Evolutionary conservation across 768 basidiomycete species (phyloP), one percentile per base, ranked within the genome.

Genomic region (Filobasidium wieringae): DNA sequence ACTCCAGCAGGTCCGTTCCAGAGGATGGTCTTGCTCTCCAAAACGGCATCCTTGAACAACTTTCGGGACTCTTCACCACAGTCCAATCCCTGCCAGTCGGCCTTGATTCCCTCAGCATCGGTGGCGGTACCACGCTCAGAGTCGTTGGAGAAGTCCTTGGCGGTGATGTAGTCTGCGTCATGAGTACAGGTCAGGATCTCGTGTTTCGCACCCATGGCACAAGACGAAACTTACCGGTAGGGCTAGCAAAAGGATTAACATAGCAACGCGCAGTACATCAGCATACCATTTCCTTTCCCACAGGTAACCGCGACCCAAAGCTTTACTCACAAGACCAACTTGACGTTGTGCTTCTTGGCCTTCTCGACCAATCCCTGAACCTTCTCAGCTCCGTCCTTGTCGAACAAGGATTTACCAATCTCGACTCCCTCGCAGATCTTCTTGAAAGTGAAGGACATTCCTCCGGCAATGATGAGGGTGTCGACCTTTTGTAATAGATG

Each of bases 371-470:
- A 82, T 8, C 71, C 78, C 8, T 76, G 75, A 47, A 96, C 93
- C 75, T 95, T 92, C 72, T 86, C 80, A 19, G 91, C 80, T 41
- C 95, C 95, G 41, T 85, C 80, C 65, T 80, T 79, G 75, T 99
- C 93, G 68, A 90, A 99, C 57, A 99, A 83, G 12, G 95, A 97
- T 63, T 86, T 81, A 56, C 93, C 93, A 66, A 99, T 99, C 88
- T 68, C 65, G 45, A 90, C 79, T 60, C 82, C 79, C 58, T 96
- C 81, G 57, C 93, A 79, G 6, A 84, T 86, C 79, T 96, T 97
- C 77, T 92, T 90, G 81, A 99, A 99, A 57, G 93, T 99, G 78
- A 95, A 99, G 33, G 89, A 88, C 93, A 99, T 99, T 29, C 93
- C 93, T 69, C 93, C 93, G 63, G 89, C 87, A 66, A 99, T 87